Evolutionary conservation across 1,284 basidiomycete genomes (phyloP), one percentile per base, ranked within the genome.

Genomic region (Earliella scabrosa): DNA sequence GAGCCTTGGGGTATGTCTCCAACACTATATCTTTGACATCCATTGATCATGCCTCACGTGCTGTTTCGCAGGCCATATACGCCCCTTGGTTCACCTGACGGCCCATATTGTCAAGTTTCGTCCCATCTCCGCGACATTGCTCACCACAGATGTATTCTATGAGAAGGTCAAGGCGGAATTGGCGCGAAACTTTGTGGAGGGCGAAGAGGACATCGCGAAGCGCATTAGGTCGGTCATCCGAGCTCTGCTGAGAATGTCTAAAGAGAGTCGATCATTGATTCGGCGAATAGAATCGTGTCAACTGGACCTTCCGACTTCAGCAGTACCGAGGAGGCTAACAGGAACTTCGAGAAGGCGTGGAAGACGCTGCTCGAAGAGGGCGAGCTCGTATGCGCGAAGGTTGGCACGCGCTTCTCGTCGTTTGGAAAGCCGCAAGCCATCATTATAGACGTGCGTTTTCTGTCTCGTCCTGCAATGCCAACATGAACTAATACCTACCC

Each of bases 141-240:
- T 60, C 14, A 46, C 48, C 5, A 49, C 38, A 10, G 21, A 43
- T 21, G 38, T 20, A 16, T 40, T 56, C 27, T 60, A 47, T 23
- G 47, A 50, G 3, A 46, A 52, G 29, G 24, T 47, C n/a, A 40
- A 14, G 11, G 45, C 29, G 2, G 58, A 60, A 27, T 27, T 56
- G 2, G 24, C 54, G 27, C 58, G 58, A 14, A 56, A 35, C 51
- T 60, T 60, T 26, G 52, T 40, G 2, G n/a, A 31, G 5, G 47
- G 36, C 18, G 54, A 56, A 5, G 41, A 56, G 34, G 43, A 45
- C 0, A 20, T 16, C n/a, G 34, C 31, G 2, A 18, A 26, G 2
- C 44, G 50, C 16, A 24, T 59, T 23, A 55, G 58, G 58, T 52
- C 14, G 10, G n/a, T n/a, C n/a, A n/a, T n/a, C n/a, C n/a, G n/a